These are phyloP conservation scores for Chlorella sorokiniana DNA, from an alignment of 139 green algal genomes.

Conservation along the genomic window DNA sequence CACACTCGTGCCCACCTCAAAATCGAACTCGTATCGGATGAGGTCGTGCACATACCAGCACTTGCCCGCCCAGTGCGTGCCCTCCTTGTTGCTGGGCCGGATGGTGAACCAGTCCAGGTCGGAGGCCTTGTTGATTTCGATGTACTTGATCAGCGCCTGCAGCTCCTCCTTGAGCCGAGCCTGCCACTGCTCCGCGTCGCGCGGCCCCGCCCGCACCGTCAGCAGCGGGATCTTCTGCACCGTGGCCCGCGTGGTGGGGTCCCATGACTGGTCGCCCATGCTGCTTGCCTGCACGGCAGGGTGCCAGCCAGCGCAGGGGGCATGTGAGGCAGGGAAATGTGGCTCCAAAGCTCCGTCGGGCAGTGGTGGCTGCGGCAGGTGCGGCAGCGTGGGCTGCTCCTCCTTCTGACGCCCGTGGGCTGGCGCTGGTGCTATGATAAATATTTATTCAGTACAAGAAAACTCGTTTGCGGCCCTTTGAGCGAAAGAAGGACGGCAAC, in stretches of 20 bases:
- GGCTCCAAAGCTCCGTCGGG: no score
- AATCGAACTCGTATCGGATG: slow-evolving; percentile 97
- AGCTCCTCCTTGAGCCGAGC: slow-evolving; percentile 88
- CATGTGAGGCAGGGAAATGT: no score
- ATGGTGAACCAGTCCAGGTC: slow-evolving; percentile 98
- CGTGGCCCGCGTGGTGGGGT: slow-evolving; percentile 67
- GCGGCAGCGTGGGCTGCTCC: no score
- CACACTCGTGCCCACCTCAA: slow-evolving; percentile 66
- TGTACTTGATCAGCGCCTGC: slow-evolving; percentile 92
- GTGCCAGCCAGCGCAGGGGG: not conserved
- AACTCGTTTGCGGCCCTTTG: no score
- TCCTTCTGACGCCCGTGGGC: no score
- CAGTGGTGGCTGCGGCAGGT: no score
- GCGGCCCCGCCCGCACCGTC: slow-evolving; percentile 74
- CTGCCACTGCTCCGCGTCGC: slow-evolving; percentile 80
- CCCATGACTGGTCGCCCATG: slow-evolving; percentile 55
- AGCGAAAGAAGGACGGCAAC: no score
- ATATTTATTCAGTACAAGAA: no score
- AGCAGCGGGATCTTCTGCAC: slow-evolving; percentile 95
- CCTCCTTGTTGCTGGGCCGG: slow-evolving; percentile 73
- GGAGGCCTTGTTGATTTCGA: slow-evolving; percentile 92
- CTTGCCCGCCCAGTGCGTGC: slow-evolving; percentile 80
- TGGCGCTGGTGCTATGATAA: no score
- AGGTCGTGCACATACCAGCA: slow-evolving; percentile 91
- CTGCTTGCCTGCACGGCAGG: not conserved